Percentiles rank a stretch among this genome's conserved stretches.
These are phyloP conservation scores for Diaporthe citri DNA, from an alignment of 2,329 filamentous ascomycete genomes.

Conservation along the genomic window DNA sequence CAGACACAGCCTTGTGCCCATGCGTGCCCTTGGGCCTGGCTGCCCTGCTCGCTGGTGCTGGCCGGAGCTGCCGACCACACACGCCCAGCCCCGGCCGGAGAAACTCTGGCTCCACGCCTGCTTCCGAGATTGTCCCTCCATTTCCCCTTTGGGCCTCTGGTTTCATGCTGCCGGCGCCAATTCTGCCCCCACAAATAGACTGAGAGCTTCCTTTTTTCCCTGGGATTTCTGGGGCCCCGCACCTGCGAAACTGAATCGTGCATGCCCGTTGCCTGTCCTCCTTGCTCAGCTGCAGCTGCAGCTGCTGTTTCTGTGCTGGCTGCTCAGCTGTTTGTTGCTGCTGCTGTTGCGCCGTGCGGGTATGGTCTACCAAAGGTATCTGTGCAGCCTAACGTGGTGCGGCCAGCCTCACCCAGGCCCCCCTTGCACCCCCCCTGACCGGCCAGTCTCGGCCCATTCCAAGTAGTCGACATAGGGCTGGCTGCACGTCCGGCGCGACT, in stretches of 20 bases:
- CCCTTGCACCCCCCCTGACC: not conserved
- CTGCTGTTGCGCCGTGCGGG: not conserved
- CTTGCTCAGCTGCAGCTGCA: not conserved
- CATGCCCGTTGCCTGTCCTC: conserved; percentile 8
- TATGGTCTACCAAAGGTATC: not conserved
- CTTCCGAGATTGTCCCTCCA: conserved; percentile 30
- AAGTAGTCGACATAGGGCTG: conserved; percentile 4
- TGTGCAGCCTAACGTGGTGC: conserved; percentile 6
- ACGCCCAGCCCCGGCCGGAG: conserved; percentile 15
- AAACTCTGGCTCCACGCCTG: conserved; percentile 24
- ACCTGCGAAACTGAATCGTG: conserved; percentile 29
- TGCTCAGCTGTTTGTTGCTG: not conserved
- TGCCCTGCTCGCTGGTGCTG: not conserved
- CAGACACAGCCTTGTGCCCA: not conserved
- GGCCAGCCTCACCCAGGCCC: conserved; percentile 7
- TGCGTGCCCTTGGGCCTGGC: not conserved
- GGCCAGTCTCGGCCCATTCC: conserved; percentile 1
- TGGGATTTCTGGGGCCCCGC: conserved; percentile 35
- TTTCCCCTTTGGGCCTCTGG: conserved; percentile 29
- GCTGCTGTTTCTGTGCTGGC: not conserved
- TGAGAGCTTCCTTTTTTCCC: conserved; percentile 19
- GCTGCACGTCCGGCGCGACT: not conserved
- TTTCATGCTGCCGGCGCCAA: conserved; percentile 15
- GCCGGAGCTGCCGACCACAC: not conserved
- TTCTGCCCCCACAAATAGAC: not conserved